Evolutionary conservation across 805 yeast species (phyloP).

Genomic region (Saccharomyces mikatae): DNA sequence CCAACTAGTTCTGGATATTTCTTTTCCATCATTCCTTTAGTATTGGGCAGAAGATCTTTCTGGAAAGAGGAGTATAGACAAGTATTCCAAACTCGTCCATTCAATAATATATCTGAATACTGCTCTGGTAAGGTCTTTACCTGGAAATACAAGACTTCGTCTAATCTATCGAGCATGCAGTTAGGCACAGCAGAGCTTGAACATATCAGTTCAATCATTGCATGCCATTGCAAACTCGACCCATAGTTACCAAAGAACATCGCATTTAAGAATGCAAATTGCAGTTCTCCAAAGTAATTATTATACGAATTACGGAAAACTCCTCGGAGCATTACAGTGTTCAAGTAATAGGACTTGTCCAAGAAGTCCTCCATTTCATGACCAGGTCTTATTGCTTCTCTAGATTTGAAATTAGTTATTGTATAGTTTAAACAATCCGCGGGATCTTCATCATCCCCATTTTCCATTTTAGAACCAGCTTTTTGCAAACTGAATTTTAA

Average conservation of each 20-base stretch:
- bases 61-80: constrained; percentile 13
- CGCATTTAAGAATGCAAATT: constrained; percentile 42
- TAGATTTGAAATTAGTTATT: constrained; percentile 22
- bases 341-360: constrained; percentile 57
- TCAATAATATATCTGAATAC: constrained; percentile 17
- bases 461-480: background rate
- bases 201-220: constrained; percentile 36
- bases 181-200: constrained; percentile 10
- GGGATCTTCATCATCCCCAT: constrained; percentile 2
- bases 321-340: constrained; percentile 25
- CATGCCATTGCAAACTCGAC: constrained; percentile 58
- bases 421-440: constrained; percentile 14
- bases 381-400: constrained; percentile 24
- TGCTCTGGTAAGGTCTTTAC: constrained; percentile 18
- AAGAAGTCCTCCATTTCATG: constrained; percentile 43
- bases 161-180: constrained; percentile 8
- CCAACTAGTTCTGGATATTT: background rate
- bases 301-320: constrained; percentile 19
- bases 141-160: constrained; percentile 15
- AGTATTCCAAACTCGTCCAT: constrained; percentile 16
- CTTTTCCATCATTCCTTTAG: background rate
- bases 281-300: constrained; percentile 44
- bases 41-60: background rate
- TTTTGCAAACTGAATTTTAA: constrained; percentile 9
- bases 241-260: constrained; percentile 55